These are phyloP conservation scores for Boehmeria nivea DNA, from an alignment of 306 rosid species.

Conservation along the genomic window DNA sequence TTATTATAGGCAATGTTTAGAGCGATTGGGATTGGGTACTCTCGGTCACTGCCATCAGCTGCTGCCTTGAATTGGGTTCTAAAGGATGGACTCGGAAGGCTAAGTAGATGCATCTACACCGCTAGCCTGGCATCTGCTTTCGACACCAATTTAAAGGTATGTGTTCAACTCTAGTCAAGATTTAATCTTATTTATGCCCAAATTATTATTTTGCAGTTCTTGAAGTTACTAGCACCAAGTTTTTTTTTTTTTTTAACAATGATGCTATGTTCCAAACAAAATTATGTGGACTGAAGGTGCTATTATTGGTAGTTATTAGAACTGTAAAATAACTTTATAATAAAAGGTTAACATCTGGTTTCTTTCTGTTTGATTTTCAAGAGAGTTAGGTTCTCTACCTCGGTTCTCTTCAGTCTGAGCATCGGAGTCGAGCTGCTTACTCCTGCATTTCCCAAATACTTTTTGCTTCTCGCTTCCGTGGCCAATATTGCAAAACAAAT, in stretches of 20 bases:
- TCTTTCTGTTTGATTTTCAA: conserved; percentile 29
- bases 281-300: too few relatives aligned
- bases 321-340: conserved; percentile 12
- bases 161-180: conserved; percentile 1
- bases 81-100: conserved; percentile 89
- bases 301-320: conserved; percentile 11
- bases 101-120: conserved; percentile 81
- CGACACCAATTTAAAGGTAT: conserved; percentile 89
- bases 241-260: too few relatives aligned
- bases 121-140: conserved; percentile 84
- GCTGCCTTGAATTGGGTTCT: conserved; percentile 93
- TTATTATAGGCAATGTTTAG: conserved; percentile 83
- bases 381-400: conserved; percentile 85
- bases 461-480: conserved; percentile 79
- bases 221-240: too few relatives aligned
- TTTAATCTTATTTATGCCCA: background rate
- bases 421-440: conserved; percentile 88
- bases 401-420: conserved; percentile 69
- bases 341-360: conserved; percentile 8
- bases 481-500: conserved; percentile 92
- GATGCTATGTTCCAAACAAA: too few relatives aligned
- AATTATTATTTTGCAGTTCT: background rate
- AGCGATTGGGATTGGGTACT: conserved; percentile 82
- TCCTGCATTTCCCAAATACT: conserved; percentile 61
- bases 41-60: conserved; percentile 81